Evolutionary conservation across 371 early-diverging fungal genomes (phyloP).

Genomic region (Mortierella sp.): DNA sequence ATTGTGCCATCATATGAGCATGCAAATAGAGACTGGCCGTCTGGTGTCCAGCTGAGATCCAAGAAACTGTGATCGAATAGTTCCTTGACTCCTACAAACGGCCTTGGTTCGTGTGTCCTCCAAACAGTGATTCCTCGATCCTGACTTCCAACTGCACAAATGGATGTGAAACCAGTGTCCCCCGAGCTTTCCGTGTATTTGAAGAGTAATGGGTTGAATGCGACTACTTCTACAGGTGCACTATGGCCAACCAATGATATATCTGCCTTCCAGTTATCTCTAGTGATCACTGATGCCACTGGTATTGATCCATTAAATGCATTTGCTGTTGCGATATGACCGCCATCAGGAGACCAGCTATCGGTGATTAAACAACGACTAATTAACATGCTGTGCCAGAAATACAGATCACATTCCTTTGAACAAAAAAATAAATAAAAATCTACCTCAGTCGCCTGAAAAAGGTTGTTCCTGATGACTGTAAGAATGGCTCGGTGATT

Average conservation of each 20-base stretch:
- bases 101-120: conserved; percentile 81
- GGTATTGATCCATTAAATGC: conserved; percentile 88
- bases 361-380: not conserved
- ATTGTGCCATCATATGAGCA: conserved; percentile 96
- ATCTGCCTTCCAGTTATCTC: conserved; percentile 86
- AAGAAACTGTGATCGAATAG: conserved; percentile 87
- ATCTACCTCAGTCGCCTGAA: conserved; percentile 86
- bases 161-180: conserved; percentile 61
- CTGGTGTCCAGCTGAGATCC: conserved; percentile 90
- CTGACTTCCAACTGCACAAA: conserved; percentile 94
- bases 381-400: not conserved
- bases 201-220: conserved; percentile 89
- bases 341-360: conserved; percentile 97
- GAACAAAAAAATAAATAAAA: not conserved
- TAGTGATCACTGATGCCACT: conserved; percentile 84
- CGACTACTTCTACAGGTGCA: conserved; percentile 91
- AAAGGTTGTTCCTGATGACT: conserved; percentile 86
- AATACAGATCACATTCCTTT: no score
- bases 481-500: conserved; percentile 81
- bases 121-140: conserved; percentile 93
- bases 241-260: conserved; percentile 92
- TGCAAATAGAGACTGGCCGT: conserved; percentile 84
- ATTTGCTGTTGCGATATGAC: conserved; percentile 89
- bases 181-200: conserved; percentile 43
- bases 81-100: conserved; percentile 81